Evolutionary conservation across 2,329 filamentous ascomycete genomes (phyloP).

Genomic region (Penicillium sp.): DNA sequence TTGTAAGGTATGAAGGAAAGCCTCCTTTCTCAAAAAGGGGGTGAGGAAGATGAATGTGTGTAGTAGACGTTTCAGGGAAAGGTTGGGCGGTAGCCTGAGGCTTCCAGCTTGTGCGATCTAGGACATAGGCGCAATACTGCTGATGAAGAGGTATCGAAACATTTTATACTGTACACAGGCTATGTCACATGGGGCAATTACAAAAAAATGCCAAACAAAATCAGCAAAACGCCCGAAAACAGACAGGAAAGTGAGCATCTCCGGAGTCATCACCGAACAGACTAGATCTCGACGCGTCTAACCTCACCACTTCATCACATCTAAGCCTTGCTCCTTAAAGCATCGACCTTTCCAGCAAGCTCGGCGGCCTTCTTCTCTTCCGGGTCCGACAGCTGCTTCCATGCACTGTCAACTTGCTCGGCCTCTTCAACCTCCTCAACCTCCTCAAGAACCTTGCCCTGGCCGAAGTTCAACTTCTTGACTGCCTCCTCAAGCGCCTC

Average conservation of each 20-base stretch:
- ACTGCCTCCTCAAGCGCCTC: constrained; percentile 61
- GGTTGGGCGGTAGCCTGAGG: not conserved
- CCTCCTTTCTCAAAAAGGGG: no score
- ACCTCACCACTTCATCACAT: not conserved
- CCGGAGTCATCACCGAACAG: not conserved
- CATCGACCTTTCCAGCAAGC: constrained; percentile 2
- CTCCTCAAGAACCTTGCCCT: constrained; percentile 24
- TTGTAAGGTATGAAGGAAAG: no score
- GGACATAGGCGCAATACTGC: not conserved
- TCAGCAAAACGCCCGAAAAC: constrained; percentile 16
- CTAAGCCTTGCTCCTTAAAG: not conserved
- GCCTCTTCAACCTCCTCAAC: constrained; percentile 4
- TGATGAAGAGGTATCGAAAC: constrained; percentile 18
- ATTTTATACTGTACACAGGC: constrained; percentile 28
- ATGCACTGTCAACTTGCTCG: no score
- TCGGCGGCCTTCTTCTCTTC: constrained; percentile 15
- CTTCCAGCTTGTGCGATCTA: not conserved
- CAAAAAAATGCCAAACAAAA: constrained; percentile 20
- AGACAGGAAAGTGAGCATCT: constrained; percentile 4
- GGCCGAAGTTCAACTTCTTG: constrained; percentile 52
- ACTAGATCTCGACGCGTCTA: not conserved
- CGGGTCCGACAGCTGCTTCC: not conserved
- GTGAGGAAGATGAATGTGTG: no score
- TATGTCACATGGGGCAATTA: constrained; percentile 24
- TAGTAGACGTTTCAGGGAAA: no score